A percentile compares a stretch with the other conserved stretches of the same genome.
Conservation (phyloP, 495 filamentous ascomycete genomes). For the Bacidia rubella region DNA sequence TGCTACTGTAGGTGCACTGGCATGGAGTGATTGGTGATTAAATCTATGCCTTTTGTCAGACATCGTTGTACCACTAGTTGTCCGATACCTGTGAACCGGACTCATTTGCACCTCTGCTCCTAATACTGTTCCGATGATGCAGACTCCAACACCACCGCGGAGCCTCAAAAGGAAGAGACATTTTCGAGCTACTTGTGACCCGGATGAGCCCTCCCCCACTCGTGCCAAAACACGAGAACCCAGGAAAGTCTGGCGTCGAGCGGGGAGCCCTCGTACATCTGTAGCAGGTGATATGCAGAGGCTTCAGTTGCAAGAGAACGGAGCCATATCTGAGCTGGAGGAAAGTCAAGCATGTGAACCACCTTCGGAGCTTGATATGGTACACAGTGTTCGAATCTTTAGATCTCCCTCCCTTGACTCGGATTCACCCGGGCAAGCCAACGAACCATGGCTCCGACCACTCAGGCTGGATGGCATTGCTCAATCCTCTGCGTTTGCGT, state of each 20-base stretch:
- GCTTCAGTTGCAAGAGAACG: slow-evolving; percentile 38
- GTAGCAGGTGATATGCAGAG: slow-evolving; percentile 53
- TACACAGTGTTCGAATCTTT: not conserved
- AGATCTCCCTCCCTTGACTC: not conserved
- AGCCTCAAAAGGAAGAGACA: not conserved
- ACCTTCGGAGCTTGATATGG: not conserved
- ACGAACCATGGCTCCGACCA: not conserved
- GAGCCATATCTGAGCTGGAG: slow-evolving; percentile 16
- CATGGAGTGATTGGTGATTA: too few species aligned
- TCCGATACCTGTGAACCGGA: too few species aligned
- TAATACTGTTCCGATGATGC: not conserved
- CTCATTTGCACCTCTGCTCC: too few species aligned
- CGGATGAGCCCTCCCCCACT: not conserved
- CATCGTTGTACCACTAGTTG: too few species aligned
- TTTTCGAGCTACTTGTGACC: not conserved
- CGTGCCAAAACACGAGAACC: not conserved
- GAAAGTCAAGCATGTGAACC: not conserved
- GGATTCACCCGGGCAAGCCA: not conserved
- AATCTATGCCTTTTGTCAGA: too few species aligned
- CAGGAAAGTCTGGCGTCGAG: not conserved
- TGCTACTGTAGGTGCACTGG: too few species aligned
- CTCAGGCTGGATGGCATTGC: not conserved
- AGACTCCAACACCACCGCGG: not conserved
- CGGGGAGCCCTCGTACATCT: slow-evolving; percentile 44
- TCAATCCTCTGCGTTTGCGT: not conserved